Conservation (phyloP, 2,329 filamentous ascomycete species). For the Ophiocordyceps robertsii region DNA sequence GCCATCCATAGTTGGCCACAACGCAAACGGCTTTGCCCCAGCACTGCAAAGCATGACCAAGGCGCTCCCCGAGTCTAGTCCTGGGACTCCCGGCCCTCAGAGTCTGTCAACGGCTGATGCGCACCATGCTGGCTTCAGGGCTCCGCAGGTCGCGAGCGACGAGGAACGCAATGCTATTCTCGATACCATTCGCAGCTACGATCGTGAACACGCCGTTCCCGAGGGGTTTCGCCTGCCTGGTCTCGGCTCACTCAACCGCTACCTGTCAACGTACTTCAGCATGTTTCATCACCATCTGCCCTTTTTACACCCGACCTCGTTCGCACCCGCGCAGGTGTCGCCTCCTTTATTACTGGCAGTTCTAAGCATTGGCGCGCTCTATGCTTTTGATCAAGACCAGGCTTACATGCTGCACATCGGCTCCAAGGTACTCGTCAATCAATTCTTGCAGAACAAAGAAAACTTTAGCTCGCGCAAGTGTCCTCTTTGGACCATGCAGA, state of each 20-base stretch:
- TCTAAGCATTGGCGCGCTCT: slow-evolving; percentile 87
- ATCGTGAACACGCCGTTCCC: slow-evolving; percentile 69
- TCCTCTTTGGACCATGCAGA: slow-evolving; percentile 96
- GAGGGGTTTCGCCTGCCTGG: slow-evolving; percentile 83
- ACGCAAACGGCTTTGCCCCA: slow-evolving; percentile 45
- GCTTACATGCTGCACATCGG: slow-evolving; percentile 96
- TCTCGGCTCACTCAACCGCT: slow-evolving; percentile 72
- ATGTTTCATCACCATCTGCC: slow-evolving; percentile 94
- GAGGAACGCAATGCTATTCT: slow-evolving; percentile 76
- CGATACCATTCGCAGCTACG: slow-evolving; percentile 70
- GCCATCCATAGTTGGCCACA: slow-evolving; percentile 54
- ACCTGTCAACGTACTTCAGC: slow-evolving; percentile 91
- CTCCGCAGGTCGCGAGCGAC: slow-evolving; percentile 72
- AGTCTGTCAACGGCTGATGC: slow-evolving; percentile 58
- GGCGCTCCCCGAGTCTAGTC: slow-evolving; percentile 54
- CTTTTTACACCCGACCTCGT: slow-evolving; percentile 87
- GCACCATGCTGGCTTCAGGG: slow-evolving; percentile 52
- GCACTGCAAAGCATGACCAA: slow-evolving; percentile 60
- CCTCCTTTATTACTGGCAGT: slow-evolving; percentile 78
- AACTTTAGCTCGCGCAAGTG: slow-evolving; percentile 98
- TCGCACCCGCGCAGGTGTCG: slow-evolving; percentile 66
- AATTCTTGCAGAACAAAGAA: slow-evolving; percentile 95
- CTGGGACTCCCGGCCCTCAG: slow-evolving; percentile 58
- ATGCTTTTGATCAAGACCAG: slow-evolving; percentile 93
- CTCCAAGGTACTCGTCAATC: slow-evolving; percentile 91